phyloP scores from a whole-genome alignment of 139 green algal species.

The Ettlia oleoabundans region DNA sequence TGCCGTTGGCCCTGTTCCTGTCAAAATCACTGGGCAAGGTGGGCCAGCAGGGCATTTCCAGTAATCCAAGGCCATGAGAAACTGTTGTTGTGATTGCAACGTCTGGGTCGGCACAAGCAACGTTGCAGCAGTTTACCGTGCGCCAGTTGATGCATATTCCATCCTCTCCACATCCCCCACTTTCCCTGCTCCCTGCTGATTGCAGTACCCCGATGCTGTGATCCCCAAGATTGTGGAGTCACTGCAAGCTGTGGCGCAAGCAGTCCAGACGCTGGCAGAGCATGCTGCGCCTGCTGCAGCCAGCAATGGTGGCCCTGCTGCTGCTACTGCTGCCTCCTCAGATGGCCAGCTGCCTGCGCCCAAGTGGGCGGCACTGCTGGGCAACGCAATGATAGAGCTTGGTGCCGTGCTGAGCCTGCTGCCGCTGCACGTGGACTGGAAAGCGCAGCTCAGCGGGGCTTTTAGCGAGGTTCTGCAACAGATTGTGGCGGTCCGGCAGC shows the following conservation, averaged over 20 bases:
- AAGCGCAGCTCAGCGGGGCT: constrained; percentile 10
- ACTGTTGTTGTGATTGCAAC: too few species aligned
- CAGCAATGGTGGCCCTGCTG: background rate
- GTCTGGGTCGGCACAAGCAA: too few species aligned
- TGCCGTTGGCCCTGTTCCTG: constrained; percentile 23
- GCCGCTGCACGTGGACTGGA: constrained; percentile 18
- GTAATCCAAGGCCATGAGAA: too few species aligned
- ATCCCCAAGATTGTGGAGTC: constrained; percentile 1
- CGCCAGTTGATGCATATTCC: too few species aligned
- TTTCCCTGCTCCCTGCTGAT: background rate
- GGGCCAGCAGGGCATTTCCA: background rate
- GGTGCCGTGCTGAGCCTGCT: constrained; percentile 14
- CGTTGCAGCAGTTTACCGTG: too few species aligned
- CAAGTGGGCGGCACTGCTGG: constrained; percentile 5
- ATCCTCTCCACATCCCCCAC: background rate
- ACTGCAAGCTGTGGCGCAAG: too few species aligned
- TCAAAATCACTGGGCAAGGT: constrained; percentile 32
- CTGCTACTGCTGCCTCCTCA: too few species aligned
- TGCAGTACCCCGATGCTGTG: constrained; percentile 23
- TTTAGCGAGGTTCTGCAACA: background rate
- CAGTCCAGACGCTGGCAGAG: too few species aligned
- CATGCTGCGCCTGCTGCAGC: too few species aligned
- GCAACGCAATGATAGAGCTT: background rate
- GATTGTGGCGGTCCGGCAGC: background rate
- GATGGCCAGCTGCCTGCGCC: background rate